Evolutionary conservation across 148 eudicot genomes (phyloP).

Genomic region (Linanthus parryae): DNA sequence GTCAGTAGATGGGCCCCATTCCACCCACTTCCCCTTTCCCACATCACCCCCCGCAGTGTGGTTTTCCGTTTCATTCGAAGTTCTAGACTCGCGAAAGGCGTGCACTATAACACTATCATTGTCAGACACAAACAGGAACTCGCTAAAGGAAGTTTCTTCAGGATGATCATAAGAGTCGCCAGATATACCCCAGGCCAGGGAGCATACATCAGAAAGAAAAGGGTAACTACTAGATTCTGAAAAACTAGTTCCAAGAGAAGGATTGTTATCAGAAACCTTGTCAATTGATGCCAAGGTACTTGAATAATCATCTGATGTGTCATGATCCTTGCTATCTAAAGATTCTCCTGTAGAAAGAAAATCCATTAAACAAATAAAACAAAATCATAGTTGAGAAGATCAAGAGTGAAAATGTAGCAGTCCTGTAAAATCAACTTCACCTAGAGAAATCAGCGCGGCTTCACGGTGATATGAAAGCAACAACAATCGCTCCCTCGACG

Average conservation of each 20-base stretch:
- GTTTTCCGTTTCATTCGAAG: conserved; percentile 16
- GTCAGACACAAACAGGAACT: conserved; percentile 81
- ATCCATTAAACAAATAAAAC: background rate
- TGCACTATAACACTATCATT: conserved; percentile 67
- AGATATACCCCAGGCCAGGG: conserved; percentile 85
- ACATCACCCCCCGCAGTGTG: conserved; percentile 23
- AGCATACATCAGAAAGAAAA: conserved; percentile 58
- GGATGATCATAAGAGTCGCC: conserved; percentile 58
- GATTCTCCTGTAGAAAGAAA: conserved; percentile 32
- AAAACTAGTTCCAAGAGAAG: conserved; percentile 18
- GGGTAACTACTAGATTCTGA: conserved; percentile 28
- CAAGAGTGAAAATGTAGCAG: background rate
- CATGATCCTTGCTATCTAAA: conserved; percentile 19
- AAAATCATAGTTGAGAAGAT: background rate
- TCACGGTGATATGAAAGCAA: conserved; percentile 60
- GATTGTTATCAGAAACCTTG: conserved; percentile 25
- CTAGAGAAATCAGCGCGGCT: conserved; percentile 68
- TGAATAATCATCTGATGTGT: conserved; percentile 27
- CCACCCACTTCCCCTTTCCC: conserved; percentile 68
- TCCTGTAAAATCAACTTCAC: conserved; percentile 31
- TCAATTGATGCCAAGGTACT: conserved; percentile 33
- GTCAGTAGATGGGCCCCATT: conserved; percentile 67
- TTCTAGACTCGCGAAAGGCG: conserved; percentile 46
- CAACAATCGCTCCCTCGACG: conserved; percentile 58
- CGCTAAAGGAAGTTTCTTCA: conserved; percentile 48